phyloP scores from a whole-genome alignment of 2,329 filamentous ascomycete species.

The Hymenoscyphus scutula region DNA sequence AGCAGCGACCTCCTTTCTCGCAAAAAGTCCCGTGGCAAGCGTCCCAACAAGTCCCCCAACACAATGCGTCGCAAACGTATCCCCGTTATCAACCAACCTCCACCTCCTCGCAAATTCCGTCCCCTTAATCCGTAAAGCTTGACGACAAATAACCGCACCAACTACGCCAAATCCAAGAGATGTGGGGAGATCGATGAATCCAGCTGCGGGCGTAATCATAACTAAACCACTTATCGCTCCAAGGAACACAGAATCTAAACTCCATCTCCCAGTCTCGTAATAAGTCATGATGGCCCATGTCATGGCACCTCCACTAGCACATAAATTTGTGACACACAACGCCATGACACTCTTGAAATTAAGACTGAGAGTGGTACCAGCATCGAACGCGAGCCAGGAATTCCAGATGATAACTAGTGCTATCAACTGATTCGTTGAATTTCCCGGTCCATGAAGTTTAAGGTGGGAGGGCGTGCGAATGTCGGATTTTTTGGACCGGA shows the following conservation, averaged over 20 bases:
- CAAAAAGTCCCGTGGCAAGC: slow-evolving; percentile 50
- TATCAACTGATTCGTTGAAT: slow-evolving; percentile 70
- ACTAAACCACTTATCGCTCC: slow-evolving; percentile 86
- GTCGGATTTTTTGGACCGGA: slow-evolving; percentile 56
- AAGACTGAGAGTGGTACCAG: slow-evolving; percentile 74
- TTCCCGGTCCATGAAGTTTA: slow-evolving; percentile 68
- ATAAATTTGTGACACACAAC: slow-evolving; percentile 81
- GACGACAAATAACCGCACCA: slow-evolving; percentile 54
- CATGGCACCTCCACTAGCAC: slow-evolving; percentile 55
- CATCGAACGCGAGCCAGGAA: slow-evolving; percentile 96
- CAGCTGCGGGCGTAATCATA: slow-evolving; percentile 83
- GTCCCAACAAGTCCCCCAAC: slow-evolving; percentile 51
- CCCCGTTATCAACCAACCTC: slow-evolving; percentile 54
- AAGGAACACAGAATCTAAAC: slow-evolving; percentile 87
- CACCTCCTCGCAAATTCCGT: slow-evolving; percentile 45
- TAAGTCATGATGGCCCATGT: slow-evolving; percentile 47
- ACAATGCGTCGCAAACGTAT: slow-evolving; percentile 55
- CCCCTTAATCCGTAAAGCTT: slow-evolving; percentile 52
- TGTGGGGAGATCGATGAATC: slow-evolving; percentile 70
- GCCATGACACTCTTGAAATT: slow-evolving; percentile 90
- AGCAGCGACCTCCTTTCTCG: slow-evolving; percentile 48
- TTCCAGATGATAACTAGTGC: slow-evolving; percentile 83
- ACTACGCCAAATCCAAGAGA: slow-evolving; percentile 57
- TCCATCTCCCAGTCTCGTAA: slow-evolving; percentile 90
- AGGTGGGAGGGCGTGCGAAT: slow-evolving; percentile 41